Conservation (phyloP, 768 basidiomycete genomes). For the Hemileccinum impolitum region DNA sequence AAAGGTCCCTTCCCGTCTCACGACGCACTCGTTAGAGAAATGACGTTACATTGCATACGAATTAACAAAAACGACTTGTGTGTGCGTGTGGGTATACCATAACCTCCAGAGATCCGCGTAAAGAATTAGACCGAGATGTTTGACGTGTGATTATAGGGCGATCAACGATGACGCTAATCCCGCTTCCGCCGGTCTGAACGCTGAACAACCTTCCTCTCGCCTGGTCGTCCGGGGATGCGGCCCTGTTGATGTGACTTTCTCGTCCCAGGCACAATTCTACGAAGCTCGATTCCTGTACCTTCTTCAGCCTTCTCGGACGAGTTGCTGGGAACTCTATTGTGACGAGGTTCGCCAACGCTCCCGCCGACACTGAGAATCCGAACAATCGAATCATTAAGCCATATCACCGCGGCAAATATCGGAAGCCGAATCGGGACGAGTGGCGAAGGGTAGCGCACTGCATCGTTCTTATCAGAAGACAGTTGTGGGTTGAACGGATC, state of each 20-base stretch:
- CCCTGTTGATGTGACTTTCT: conserved; percentile 11
- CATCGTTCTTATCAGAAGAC: conserved; percentile 33
- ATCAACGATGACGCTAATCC: conserved; percentile 34
- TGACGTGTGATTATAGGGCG: conserved; percentile 7
- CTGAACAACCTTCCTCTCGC: conserved; percentile 18
- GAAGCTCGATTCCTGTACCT: conserved; percentile 41
- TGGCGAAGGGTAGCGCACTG: conserved; percentile 65
- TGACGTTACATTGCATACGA: conserved; percentile 3
- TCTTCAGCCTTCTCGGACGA: conserved; percentile 60
- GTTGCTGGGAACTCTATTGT: conserved; percentile 40
- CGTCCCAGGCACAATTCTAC: conserved; percentile 8
- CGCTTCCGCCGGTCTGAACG: conserved; percentile 43
- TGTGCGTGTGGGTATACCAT: conserved; percentile 18
- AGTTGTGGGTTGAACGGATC: conserved; percentile 70
- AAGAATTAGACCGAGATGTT: conserved; percentile 12
- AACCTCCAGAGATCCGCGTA: conserved; percentile 7
- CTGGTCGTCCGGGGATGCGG: conserved; percentile 4
- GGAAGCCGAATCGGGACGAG: conserved; percentile 78
- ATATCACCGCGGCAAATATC: conserved; percentile 69
- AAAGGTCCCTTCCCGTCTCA: too few species aligned
- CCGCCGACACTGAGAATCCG: conserved; percentile 56
- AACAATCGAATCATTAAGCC: conserved; percentile 71
- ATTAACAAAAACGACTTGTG: conserved; percentile 5
- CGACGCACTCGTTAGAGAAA: background rate
- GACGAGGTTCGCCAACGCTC: conserved; percentile 17